These are phyloP conservation scores for Rosa hybrid DNA, from an alignment of 331 rosid species.

Conservation along the genomic window DNA sequence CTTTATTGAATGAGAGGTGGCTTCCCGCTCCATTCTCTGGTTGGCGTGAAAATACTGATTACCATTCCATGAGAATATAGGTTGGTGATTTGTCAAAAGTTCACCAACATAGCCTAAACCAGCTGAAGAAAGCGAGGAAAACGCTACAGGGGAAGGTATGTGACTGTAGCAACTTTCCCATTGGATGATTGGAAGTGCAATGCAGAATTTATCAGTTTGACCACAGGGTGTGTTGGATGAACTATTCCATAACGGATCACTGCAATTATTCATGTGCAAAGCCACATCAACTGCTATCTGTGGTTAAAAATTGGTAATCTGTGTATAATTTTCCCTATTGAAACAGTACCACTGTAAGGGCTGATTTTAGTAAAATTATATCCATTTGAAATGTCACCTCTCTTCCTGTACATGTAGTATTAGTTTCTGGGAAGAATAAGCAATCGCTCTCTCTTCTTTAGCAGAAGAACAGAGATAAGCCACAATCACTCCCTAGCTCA, in stretches of 20 bases:
- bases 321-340: neutral
- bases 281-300: no score
- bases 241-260: no score
- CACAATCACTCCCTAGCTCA: neutral
- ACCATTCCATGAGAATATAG: neutral
- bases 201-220: no score
- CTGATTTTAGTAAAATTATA: neutral
- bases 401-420: no score
- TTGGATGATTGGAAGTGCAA: neutral
- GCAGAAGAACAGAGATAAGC: no score
- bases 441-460: no score
- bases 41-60: neutral
- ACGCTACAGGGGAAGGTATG: neutral
- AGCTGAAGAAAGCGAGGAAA: neutral
- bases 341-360: neutral
- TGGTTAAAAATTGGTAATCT: no score
- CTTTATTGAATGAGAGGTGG: neutral
- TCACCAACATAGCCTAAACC: neutral
- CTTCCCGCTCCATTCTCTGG: neutral
- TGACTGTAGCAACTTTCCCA: neutral
- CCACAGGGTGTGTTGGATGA: no score
- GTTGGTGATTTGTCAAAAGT: neutral
- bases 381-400: no score
- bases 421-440: no score
- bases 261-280: no score